These are phyloP conservation scores for Didymella arachidicola DNA, from an alignment of 2,329 filamentous ascomycete genomes.

Conservation along the genomic window DNA sequence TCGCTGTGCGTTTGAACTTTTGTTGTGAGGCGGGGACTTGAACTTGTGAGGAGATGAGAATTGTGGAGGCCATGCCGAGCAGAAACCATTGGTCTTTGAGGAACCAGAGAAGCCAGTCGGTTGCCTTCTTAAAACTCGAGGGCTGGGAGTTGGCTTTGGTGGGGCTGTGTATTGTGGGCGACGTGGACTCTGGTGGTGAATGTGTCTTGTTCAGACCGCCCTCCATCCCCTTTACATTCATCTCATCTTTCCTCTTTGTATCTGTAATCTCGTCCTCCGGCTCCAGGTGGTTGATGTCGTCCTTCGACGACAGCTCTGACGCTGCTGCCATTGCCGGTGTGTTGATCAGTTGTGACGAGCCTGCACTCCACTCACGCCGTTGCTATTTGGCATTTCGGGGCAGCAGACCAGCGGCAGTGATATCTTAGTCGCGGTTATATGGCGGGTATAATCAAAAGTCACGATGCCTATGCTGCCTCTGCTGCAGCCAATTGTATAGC, in stretches of 20 bases:
- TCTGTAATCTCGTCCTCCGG: slow-evolving; percentile 5
- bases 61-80: slow-evolving; percentile 64
- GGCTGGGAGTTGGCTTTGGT: neutral
- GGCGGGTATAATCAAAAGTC: slow-evolving; percentile 14
- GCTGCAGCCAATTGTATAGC: slow-evolving; percentile 1
- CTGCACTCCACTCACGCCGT: neutral
- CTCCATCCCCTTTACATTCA: slow-evolving; percentile 4
- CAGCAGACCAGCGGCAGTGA: neutral
- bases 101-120: slow-evolving; percentile 44
- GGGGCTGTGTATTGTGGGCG: neutral
- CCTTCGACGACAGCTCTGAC: slow-evolving; percentile 6
- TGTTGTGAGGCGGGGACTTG: slow-evolving; percentile 64
- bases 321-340: slow-evolving; percentile 1
- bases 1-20: slow-evolving; percentile 57
- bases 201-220: neutral
- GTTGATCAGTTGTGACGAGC: neutral
- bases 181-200: neutral
- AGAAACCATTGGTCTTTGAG: slow-evolving; percentile 70
- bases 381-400: neutral
- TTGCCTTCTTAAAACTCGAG: slow-evolving; percentile 17
- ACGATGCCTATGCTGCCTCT: slow-evolving; percentile 2
- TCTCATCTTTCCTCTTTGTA: neutral
- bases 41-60: slow-evolving; percentile 63
- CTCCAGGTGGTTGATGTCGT: slow-evolving; percentile 1
- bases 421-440: slow-evolving; percentile 14